Percentiles rank a stretch among this genome's conserved stretches.
Evolutionary conservation across 2,329 filamentous ascomycete species (phyloP).

Genomic region (Monilinia aucupariae): DNA sequence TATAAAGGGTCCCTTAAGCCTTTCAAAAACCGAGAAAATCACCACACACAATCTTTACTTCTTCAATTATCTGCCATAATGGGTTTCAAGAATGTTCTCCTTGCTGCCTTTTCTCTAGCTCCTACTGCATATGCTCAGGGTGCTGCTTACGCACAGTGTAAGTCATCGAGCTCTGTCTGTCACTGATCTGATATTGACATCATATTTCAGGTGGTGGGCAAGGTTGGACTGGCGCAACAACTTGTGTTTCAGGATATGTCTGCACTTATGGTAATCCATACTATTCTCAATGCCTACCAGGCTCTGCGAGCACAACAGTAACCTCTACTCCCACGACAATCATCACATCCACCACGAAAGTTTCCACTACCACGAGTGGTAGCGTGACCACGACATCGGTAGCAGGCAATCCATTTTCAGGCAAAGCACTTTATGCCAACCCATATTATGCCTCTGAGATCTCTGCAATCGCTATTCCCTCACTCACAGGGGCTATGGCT

Average conservation of each 20-base stretch:
- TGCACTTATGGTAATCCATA: slow-evolving; percentile 27
- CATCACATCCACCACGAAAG: slow-evolving; percentile 7
- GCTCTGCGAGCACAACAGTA: slow-evolving; percentile 20
- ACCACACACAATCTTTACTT: slow-evolving; percentile 5
- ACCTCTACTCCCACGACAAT: slow-evolving; percentile 17
- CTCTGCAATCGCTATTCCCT: slow-evolving; percentile 53
- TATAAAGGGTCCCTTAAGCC: slow-evolving; percentile 15
- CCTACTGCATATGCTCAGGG: slow-evolving; percentile 30
- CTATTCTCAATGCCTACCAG: slow-evolving; percentile 34
- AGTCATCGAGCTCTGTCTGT: slow-evolving; percentile 7
- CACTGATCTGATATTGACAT: neutral
- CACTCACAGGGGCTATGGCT: slow-evolving; percentile 50
- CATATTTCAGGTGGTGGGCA: slow-evolving; percentile 28
- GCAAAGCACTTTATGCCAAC: slow-evolving; percentile 47
- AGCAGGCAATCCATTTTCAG: slow-evolving; percentile 49
- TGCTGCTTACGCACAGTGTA: slow-evolving; percentile 31
- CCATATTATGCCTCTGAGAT: slow-evolving; percentile 50
- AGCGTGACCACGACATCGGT: slow-evolving; percentile 29
- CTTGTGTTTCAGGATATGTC: slow-evolving; percentile 30
- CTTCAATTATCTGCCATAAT: slow-evolving; percentile 23
- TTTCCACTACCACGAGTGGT: slow-evolving; percentile 15
- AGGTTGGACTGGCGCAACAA: slow-evolving; percentile 28
- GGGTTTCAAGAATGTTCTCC: slow-evolving; percentile 27
- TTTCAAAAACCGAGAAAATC: neutral
- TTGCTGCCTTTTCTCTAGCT: slow-evolving; percentile 33